These are phyloP conservation scores for Colletotrichum melonis DNA, from an alignment of 2,329 filamentous ascomycete genomes.

Conservation along the genomic window DNA sequence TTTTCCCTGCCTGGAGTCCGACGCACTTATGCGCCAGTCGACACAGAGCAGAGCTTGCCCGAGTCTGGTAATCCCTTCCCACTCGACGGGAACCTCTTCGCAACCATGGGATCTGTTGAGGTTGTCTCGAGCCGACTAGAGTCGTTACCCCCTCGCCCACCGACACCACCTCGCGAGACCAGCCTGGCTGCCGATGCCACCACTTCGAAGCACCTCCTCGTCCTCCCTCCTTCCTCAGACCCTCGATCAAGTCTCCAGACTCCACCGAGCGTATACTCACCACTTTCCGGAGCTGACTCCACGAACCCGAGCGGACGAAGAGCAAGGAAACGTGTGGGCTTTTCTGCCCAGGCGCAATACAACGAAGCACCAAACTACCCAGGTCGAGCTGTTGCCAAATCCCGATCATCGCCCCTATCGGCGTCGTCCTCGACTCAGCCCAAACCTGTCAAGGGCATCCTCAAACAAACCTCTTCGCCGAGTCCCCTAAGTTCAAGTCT, in stretches of 20 bases:
- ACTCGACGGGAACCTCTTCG: conserved; percentile 34
- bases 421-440: conserved; percentile 51
- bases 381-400: conserved; percentile 49
- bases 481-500: conserved; percentile 56
- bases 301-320: conserved; percentile 57
- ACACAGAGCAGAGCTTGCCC: conserved; percentile 18
- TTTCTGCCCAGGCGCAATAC: conserved; percentile 68
- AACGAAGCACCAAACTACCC: conserved; percentile 62
- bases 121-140: conserved; percentile 58
- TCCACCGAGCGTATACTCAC: conserved; percentile 62
- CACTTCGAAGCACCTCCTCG: conserved; percentile 47
- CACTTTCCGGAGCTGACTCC: conserved; percentile 53
- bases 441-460: conserved; percentile 73
- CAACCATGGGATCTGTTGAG: conserved; percentile 53
- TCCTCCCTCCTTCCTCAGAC: conserved; percentile 52
- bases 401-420: conserved; percentile 55
- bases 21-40: conserved; percentile 25
- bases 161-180: conserved; percentile 74
- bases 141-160: conserved; percentile 67
- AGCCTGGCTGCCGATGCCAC: conserved; percentile 50
- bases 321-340: conserved; percentile 66
- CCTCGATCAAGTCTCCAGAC: conserved; percentile 58
- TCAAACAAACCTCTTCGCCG: conserved; percentile 74
- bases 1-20: conserved; percentile 18
- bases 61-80: conserved; percentile 16